Evolutionary conservation across 2,329 filamentous ascomycete species (phyloP).

Genomic region (Xylaria multiplex): DNA sequence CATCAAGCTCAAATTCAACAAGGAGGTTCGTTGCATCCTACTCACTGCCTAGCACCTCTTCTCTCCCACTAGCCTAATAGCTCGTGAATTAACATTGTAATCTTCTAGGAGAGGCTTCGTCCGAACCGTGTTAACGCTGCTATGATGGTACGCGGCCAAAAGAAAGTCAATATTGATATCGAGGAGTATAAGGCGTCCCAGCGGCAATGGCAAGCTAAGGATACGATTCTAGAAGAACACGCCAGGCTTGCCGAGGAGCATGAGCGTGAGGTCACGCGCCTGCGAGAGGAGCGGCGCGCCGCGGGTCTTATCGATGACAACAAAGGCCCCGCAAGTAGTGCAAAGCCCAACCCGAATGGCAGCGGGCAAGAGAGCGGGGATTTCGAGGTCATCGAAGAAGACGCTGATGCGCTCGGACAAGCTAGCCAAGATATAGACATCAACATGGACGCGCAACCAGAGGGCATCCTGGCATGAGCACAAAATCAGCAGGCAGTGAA

Average conservation of each 20-base stretch:
- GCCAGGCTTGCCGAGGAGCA: constrained; percentile 56
- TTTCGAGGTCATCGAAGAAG: constrained; percentile 33
- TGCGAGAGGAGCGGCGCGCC: constrained; percentile 53
- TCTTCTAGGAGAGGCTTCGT: constrained; percentile 66
- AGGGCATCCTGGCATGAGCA: constrained; percentile 20
- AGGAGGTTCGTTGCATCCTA: constrained; percentile 58
- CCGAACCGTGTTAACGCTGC: constrained; percentile 71
- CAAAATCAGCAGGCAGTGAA: neutral
- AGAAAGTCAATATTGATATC: constrained; percentile 67
- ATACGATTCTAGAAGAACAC: constrained; percentile 66
- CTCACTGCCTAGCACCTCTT: too few relatives aligned
- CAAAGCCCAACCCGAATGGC: constrained; percentile 47
- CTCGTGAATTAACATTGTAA: neutral
- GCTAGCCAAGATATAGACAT: constrained; percentile 5
- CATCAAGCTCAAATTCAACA: constrained; percentile 84
- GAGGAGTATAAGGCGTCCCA: constrained; percentile 67
- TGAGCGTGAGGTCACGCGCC: constrained; percentile 57
- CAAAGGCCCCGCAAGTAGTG: constrained; percentile 53
- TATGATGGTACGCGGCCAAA: constrained; percentile 65
- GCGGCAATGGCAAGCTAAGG: constrained; percentile 58
- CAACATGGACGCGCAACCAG: constrained; percentile 14
- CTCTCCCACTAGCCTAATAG: neutral
- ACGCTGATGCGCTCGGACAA: constrained; percentile 34
- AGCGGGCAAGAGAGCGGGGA: constrained; percentile 20
- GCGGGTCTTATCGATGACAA: constrained; percentile 52